phyloP scores from a whole-genome alignment of 495 filamentous ascomycete species.

The Lophiotrema nucula region DNA sequence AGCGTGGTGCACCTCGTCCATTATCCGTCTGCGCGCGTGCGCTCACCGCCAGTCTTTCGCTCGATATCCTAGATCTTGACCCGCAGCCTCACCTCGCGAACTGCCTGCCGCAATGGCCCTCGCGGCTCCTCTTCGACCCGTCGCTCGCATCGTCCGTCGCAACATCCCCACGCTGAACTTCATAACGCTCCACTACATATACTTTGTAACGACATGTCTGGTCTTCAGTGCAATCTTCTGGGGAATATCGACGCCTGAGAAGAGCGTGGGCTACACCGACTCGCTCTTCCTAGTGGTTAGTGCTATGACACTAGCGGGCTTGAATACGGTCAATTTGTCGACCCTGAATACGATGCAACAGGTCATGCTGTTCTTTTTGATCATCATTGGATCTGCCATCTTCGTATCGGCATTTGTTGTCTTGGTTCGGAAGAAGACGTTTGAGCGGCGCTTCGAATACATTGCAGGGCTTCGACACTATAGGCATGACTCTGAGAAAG shows the following conservation, averaged over 20 bases:
- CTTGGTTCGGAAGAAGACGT: constrained; percentile 64
- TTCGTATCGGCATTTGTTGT: constrained; percentile 64
- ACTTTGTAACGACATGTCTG: constrained; percentile 69
- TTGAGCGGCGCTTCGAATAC: constrained; percentile 48
- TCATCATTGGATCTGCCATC: constrained; percentile 70
- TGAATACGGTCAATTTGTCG: constrained; percentile 58
- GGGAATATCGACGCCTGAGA: constrained; percentile 59
- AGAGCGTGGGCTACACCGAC: constrained; percentile 69
- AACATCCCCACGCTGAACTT: constrained; percentile 65
- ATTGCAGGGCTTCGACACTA: constrained; percentile 5
- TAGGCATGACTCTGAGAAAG: neutral
- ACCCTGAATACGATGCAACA: constrained; percentile 79
- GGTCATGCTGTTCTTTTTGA: constrained; percentile 66
- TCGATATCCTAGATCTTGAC: too few relatives aligned
- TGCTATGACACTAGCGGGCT: constrained; percentile 73
- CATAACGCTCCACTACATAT: constrained; percentile 73
- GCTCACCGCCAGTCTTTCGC: too few relatives aligned
- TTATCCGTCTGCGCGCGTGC: too few relatives aligned
- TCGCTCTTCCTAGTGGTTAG: constrained; percentile 72
- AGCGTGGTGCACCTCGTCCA: too few relatives aligned
- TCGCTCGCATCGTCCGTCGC: constrained; percentile 28
- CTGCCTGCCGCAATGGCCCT: neutral
- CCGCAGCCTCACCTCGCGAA: neutral
- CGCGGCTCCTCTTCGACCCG: constrained; percentile 16
- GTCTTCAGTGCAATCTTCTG: constrained; percentile 71